A percentile compares a stretch with the other conserved stretches of the same genome.
These are phyloP conservation scores for Castanospermum australe DNA, from an alignment of 306 rosid genomes.

Conservation along the genomic window DNA sequence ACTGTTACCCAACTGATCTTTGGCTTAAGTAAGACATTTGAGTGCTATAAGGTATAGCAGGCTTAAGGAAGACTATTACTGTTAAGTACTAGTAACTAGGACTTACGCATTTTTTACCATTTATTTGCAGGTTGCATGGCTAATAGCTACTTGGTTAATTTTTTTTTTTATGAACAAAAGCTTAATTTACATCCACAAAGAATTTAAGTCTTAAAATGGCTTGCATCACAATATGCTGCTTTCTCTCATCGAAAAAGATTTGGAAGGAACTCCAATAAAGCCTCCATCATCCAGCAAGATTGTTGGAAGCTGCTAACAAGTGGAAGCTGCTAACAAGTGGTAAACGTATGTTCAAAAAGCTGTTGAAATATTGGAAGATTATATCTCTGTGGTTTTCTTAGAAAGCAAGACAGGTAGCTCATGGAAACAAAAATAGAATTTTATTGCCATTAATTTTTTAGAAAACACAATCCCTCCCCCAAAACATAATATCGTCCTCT, in stretches of 20 bases:
- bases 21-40: neutral
- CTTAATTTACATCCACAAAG: neutral
- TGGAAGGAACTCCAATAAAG: neutral
- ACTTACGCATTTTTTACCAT: neutral
- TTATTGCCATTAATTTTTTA: neutral
- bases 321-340: no score
- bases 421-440: neutral
- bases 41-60: neutral
- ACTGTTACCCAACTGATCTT: neutral
- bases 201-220: neutral
- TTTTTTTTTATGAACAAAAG: no score
- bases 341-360: no score
- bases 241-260: neutral
- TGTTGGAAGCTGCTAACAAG: neutral
- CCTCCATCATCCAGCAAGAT: neutral
- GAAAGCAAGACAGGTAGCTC: neutral
- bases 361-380: neutral
- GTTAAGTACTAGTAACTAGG: neutral
- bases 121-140: no score
- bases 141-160: no score
- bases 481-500: neutral
- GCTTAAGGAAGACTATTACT: neutral
- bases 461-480: neutral
- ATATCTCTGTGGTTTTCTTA: neutral
- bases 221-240: neutral